phyloP scores from a whole-genome alignment of 2,329 filamentous ascomycete genomes.

The Xylariaceae sp. region DNA sequence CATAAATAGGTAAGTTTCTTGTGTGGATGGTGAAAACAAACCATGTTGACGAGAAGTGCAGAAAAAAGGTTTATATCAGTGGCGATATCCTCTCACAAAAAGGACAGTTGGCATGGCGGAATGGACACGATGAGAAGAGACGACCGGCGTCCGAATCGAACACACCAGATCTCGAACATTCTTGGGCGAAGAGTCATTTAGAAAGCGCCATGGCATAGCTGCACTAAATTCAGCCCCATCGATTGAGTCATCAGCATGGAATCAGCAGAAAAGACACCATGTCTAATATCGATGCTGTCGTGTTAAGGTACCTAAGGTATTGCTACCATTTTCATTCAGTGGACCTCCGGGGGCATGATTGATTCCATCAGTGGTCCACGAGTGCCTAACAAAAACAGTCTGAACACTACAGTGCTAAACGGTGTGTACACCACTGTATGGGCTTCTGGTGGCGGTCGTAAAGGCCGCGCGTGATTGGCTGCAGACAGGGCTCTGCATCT shows the following conservation, averaged over 20 bases:
- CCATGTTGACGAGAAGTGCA: background rate
- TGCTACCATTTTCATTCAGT: no score
- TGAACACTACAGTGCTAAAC: constrained; percentile 11
- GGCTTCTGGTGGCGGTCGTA: background rate
- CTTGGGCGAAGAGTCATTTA: no score
- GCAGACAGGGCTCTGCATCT: constrained; percentile 18
- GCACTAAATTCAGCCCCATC: no score
- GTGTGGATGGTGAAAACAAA: no score
- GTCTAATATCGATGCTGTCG: no score
- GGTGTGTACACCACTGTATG: constrained; percentile 5
- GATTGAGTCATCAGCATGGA: no score
- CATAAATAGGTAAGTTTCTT: background rate
- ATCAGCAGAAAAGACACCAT: no score
- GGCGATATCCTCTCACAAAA: constrained; percentile 23
- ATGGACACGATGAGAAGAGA: no score
- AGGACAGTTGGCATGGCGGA: constrained; percentile 30
- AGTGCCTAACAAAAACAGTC: background rate
- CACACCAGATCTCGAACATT: constrained; percentile 9
- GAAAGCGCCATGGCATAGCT: no score
- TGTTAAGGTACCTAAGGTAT: no score
- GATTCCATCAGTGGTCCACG: no score
- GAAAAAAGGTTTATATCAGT: constrained; percentile 21
- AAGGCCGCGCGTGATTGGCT: constrained; percentile 25
- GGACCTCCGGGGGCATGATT: no score
- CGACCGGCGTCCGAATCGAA: constrained; percentile 19